Evolutionary conservation across 148 eudicot genomes (phyloP).

Genomic region (Silene uniflora): DNA sequence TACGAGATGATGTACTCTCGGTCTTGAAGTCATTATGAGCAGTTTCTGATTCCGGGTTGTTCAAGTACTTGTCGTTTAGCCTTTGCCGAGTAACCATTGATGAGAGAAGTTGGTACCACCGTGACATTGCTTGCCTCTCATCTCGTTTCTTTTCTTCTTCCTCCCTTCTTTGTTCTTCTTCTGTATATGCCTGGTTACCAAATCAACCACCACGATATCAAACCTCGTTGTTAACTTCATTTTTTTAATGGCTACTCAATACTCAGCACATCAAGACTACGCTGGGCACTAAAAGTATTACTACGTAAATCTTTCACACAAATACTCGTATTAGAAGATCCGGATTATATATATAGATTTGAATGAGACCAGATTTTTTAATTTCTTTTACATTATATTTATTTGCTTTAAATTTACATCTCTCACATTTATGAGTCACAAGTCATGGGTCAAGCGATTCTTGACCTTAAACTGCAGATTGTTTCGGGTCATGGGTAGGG

Average conservation of each 20-base stretch:
- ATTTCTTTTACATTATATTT: too few species aligned
- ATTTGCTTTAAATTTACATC: too few species aligned
- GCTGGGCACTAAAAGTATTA: too few species aligned
- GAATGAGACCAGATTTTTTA: too few species aligned
- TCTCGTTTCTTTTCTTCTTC: constrained; percentile 63
- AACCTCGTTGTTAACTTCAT: background rate
- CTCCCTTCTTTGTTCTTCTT: constrained; percentile 76
- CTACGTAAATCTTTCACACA: too few species aligned
- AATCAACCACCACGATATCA: background rate
- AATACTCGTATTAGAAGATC: too few species aligned
- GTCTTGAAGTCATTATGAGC: constrained; percentile 20
- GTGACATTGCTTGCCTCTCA: constrained; percentile 65
- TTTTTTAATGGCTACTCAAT: background rate
- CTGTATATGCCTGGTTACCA: constrained; percentile 71
- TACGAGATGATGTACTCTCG: constrained; percentile 20
- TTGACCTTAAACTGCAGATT: too few species aligned
- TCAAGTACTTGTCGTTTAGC: constrained; percentile 55
- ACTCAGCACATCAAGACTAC: too few species aligned
- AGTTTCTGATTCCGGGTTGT: constrained; percentile 30
- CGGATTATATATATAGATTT: too few species aligned
- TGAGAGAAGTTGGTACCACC: constrained; percentile 96
- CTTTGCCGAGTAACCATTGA: constrained; percentile 78
- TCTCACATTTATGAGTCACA: too few species aligned
- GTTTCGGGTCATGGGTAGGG: background rate
- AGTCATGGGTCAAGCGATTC: too few species aligned